A percentile compares a stretch with the other conserved stretches of the same genome.
phyloP scores from a whole-genome alignment of 2,329 filamentous ascomycete genomes.

The Venturia aucupariae region DNA sequence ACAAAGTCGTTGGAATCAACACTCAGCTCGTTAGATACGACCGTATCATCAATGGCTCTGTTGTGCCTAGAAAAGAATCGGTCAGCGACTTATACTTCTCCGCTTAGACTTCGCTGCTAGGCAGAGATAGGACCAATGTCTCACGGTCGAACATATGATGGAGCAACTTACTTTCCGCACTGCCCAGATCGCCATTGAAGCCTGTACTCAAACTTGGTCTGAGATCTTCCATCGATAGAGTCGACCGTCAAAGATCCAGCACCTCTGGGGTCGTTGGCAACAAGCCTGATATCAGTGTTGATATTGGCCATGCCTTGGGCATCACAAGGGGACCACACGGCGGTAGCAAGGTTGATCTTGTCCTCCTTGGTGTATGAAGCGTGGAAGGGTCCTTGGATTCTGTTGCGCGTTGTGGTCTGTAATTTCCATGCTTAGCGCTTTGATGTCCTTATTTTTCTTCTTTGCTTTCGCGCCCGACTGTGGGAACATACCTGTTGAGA shows the following conservation, averaged over 20 bases:
- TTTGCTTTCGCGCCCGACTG: not conserved
- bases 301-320: slow-evolving; percentile 42
- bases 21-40: not conserved
- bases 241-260: slow-evolving; percentile 38
- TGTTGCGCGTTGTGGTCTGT: slow-evolving; percentile 30
- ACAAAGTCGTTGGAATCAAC: not conserved
- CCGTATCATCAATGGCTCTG: not conserved
- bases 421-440: not conserved
- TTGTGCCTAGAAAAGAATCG: not conserved
- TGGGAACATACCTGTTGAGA: slow-evolving; percentile 29
- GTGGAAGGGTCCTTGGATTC: slow-evolving; percentile 31
- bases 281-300: slow-evolving; percentile 30
- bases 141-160: not conserved
- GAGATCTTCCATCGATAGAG: slow-evolving; percentile 41
- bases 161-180: slow-evolving; percentile 20
- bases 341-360: slow-evolving; percentile 34
- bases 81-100: not conserved
- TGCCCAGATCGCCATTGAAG: slow-evolving; percentile 33
- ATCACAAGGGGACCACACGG: slow-evolving; percentile 46
- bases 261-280: slow-evolving; percentile 23
- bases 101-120: not conserved
- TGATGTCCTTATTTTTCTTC: not conserved
- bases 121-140: not conserved
- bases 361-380: slow-evolving; percentile 33
- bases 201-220: slow-evolving; percentile 31